phyloP scores from a whole-genome alignment of 2,329 filamentous ascomycete genomes.

The Epichloe bromicola region DNA sequence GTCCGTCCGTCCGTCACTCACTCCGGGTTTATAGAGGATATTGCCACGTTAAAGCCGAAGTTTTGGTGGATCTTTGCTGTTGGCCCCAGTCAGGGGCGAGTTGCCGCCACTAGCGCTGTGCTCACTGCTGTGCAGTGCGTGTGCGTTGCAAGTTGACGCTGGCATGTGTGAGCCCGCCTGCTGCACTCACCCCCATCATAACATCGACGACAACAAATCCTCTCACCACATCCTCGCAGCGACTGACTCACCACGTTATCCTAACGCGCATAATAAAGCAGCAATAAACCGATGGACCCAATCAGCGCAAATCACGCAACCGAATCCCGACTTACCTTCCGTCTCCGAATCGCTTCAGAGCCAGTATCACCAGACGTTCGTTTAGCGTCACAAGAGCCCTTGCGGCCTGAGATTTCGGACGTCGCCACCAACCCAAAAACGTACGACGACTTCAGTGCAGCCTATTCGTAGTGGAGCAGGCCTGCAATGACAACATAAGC shows the following conservation, averaged over 20 bases:
- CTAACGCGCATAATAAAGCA: too few relatives aligned
- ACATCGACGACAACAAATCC: background rate
- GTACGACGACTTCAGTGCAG: background rate
- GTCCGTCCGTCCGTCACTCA: background rate
- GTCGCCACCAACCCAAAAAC: background rate
- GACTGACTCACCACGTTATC: background rate
- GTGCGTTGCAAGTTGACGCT: background rate
- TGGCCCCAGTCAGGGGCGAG: background rate
- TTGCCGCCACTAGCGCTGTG: background rate
- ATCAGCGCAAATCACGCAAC: background rate
- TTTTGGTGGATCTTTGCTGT: background rate
- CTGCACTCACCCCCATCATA: background rate
- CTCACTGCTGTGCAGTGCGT: background rate
- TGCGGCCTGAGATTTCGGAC: background rate
- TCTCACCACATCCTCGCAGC: background rate
- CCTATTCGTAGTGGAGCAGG: background rate
- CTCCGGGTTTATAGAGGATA: background rate
- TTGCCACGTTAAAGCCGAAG: background rate
- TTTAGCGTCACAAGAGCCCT: background rate
- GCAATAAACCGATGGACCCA: background rate
- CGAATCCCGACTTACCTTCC: background rate
- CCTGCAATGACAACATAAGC: background rate
- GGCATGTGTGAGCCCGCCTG: background rate
- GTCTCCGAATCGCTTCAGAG: background rate
- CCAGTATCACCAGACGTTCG: background rate